Evolutionary conservation across 139 green algal genomes (phyloP), one percentile per base, ranked within the genome.

Genomic region (Eudorina sp.): DNA sequence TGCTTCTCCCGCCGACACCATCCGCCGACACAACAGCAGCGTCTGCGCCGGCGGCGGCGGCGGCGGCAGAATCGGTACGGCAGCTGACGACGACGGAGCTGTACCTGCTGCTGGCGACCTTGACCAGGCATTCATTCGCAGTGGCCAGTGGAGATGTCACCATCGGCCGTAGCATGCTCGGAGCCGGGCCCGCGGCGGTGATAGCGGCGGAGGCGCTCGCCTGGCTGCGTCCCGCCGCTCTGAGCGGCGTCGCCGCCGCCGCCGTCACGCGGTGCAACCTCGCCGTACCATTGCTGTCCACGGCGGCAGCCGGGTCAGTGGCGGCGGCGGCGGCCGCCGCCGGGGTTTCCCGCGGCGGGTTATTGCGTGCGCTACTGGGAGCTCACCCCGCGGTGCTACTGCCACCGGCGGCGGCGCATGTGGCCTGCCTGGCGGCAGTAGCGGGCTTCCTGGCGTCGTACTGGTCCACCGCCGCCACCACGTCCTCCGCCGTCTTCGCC

Each of bases 391-490:
- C 86, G 51, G 36, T 92, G 34, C 83, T 90, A 6, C 25, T 91
- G 31, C 89, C 86, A 31, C 82, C 48, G 3, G 70, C 89, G 6
- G 78, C 60, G 36, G 81, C 81, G 69, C 23, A 66, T 25, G 68
- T 62, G 53, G 58, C 72, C 13, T 46, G 53, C 43, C 83, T 93
- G 60, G 89, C 90, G 23, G 89, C 92, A 3, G 86, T 83, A n/a
- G 34, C 90, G 48, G 75, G 88, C 64, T 91, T 90, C 53, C 76
- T 92, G 27, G 86, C 68, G n/a, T 76, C 76, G 53, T 95, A 94
- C 83, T 95, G 92, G 92, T 27, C 46, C 25, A 90, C 73, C 16
- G 55, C 84, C 79, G 48, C 19, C 18, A 8, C 51, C 6, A 9
- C 51, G 19, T 45, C 51, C 74, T 53, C 21, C 16, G 62, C 60